Evolutionary conservation across 1,284 basidiomycete genomes (phyloP), one percentile per base, ranked within the genome.

Genomic region (Naganishia cerealis): DNA sequence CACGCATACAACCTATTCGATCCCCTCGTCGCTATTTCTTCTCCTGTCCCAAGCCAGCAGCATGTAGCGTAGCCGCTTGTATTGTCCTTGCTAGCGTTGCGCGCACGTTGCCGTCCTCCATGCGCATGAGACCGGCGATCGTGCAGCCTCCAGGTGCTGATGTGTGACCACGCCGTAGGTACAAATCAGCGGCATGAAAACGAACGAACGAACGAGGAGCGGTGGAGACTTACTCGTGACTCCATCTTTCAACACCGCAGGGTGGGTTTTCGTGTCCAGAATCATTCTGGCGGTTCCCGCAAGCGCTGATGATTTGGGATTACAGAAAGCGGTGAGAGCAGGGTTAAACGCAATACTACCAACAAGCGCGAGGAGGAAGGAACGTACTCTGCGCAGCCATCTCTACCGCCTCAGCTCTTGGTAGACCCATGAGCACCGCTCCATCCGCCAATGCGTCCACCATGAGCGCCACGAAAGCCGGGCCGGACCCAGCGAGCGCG

Each of bases 371-470:
- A 38, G 36, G 4, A 29, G 12, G 26, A 61, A 21, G 29, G 36
- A 33, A 81, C 88, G 77, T 79, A 95, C 94, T 94, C 82, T 99
- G 96, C 58, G 95, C 90, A 55, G 96, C 95, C 63, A 99, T 82
- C 78, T 99, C 96, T 46, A 98, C 81, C 5, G 96, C 94, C 80
- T 98, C 95, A 0, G 88, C 86, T 70, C 96, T 85, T 2, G 96
- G 96, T 56, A 99, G 83, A 36, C 96, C 96, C 96, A 99, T 99
- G 96, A 99, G 99, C 53, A 99, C 96, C 39, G 93, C 96, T 40
- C 96, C 96, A 80, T 99, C 96, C 1, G 93, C 90, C 94, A 99
- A 97, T 0, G 96, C 95, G 80, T 99, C 96, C 70, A 99, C 84
- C 75, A 99, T 94, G 57, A 99, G 88, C 73, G 92, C 94, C 1